Evolutionary conservation across 177 flowering plant genomes (phyloP).

Genomic region (Tripterygium wilfordii): DNA sequence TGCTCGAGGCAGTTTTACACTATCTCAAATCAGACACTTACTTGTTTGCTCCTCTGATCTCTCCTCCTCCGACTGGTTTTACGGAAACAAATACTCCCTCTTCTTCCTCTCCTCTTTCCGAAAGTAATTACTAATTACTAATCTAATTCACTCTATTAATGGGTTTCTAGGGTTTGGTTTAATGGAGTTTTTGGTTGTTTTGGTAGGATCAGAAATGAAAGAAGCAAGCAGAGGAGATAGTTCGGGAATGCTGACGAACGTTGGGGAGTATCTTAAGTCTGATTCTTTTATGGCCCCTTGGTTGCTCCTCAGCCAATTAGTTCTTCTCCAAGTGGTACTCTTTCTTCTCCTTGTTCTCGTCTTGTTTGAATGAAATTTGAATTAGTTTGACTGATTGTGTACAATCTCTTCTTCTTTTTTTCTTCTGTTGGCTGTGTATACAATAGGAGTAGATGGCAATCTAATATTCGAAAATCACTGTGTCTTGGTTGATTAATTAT

Average conservation of each 20-base stretch:
- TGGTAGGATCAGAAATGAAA: slow-evolving; percentile 7
- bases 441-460: too few relatives aligned
- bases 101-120: slow-evolving; percentile 1
- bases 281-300: slow-evolving; percentile 29
- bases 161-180: slow-evolving; percentile 7
- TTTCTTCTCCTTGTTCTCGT: neutral
- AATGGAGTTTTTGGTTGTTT: neutral
- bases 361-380: too few relatives aligned
- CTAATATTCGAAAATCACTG: too few relatives aligned
- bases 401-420: too few relatives aligned
- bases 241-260: slow-evolving; percentile 7
- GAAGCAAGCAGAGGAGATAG: slow-evolving; percentile 2
- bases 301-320: slow-evolving; percentile 4
- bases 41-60: slow-evolving; percentile 37
- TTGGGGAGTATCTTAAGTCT: slow-evolving; percentile 24
- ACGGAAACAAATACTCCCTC: neutral
- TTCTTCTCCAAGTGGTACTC: slow-evolving; percentile 10
- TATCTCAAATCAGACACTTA: slow-evolving; percentile 37
- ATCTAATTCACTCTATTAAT: neutral
- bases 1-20: slow-evolving; percentile 16
- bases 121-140: neutral
- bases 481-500: too few relatives aligned
- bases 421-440: too few relatives aligned
- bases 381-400: too few relatives aligned
- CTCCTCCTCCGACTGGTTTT: slow-evolving; percentile 9